Percentiles rank a stretch among this genome's conserved stretches.
phyloP scores from a whole-genome alignment of 805 yeast species.

The Ogataea angusta region DNA sequence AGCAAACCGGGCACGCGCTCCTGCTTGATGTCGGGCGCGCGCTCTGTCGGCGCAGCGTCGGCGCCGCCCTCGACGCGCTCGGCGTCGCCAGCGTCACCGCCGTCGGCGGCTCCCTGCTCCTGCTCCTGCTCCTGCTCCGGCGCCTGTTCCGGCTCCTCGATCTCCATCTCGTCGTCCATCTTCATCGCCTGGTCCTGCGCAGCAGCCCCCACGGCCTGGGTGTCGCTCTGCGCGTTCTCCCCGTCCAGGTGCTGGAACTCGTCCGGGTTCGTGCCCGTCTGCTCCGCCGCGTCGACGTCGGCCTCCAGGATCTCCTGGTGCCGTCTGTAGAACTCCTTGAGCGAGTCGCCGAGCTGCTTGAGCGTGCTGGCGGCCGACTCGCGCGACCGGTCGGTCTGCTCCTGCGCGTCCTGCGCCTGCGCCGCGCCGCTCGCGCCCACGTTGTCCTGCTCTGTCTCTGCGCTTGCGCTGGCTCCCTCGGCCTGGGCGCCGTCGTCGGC shows the following conservation, averaged over 20 bases:
- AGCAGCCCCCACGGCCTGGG: constrained; percentile 93
- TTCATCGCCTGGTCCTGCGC: constrained; percentile 72
- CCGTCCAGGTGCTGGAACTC: constrained; percentile 84
- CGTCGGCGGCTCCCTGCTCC: constrained; percentile 27
- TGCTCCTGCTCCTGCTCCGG: constrained; percentile 34
- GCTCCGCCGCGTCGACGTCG: constrained; percentile 49
- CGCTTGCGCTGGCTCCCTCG: constrained; percentile 38
- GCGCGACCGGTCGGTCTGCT: constrained; percentile 51
- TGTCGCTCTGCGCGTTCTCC: constrained; percentile 70
- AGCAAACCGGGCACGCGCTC: constrained; percentile 45
- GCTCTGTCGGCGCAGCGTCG: constrained; percentile 6
- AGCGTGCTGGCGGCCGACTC: constrained; percentile 72
- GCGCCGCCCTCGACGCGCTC: constrained; percentile 15
- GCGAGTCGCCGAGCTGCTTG: constrained; percentile 85
- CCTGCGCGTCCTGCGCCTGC: constrained; percentile 39
- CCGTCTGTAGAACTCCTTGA: constrained; percentile 89
- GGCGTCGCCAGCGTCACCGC: constrained; percentile 28
- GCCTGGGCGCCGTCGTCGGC: constrained; percentile 34
- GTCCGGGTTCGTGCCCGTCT: constrained; percentile 70
- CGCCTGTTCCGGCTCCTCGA: constrained; percentile 60
- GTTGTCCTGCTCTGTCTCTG: constrained; percentile 48
- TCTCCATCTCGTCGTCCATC: constrained; percentile 76
- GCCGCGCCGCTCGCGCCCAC: constrained; percentile 58
- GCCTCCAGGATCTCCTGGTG: constrained; percentile 83
- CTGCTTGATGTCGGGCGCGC: constrained; percentile 22